Percentiles rank a stretch among this genome's conserved stretches.
phyloP scores from a whole-genome alignment of 768 basidiomycete species.

The Cubamyces lactineus region DNA sequence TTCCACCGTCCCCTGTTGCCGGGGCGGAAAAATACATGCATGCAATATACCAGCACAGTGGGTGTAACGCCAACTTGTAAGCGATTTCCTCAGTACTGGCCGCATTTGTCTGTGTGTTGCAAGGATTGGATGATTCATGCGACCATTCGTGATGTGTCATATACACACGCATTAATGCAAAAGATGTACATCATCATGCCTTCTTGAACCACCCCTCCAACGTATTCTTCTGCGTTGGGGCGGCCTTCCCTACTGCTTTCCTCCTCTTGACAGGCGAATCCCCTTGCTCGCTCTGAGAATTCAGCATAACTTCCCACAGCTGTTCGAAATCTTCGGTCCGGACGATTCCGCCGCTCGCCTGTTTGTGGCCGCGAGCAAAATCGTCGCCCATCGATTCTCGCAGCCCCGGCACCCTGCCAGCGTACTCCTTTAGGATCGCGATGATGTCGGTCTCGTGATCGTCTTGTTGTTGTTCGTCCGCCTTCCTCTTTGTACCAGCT shows the following conservation, averaged over 20 bases:
- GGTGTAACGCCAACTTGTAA: too few species aligned
- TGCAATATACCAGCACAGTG: too few species aligned
- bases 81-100: too few species aligned
- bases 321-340: conserved; percentile 30
- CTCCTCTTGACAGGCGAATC: conserved; percentile 23
- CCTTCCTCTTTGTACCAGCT: not conserved
- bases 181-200: not conserved
- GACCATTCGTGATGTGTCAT: not conserved
- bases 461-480: not conserved
- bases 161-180: not conserved
- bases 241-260: conserved; percentile 3
- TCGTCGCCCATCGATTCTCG: conserved; percentile 45
- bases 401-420: conserved; percentile 37
- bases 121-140: too few species aligned
- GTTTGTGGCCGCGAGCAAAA: conserved; percentile 49
- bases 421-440: conserved; percentile 42
- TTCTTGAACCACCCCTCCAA: conserved; percentile 31
- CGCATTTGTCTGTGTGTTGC: too few species aligned
- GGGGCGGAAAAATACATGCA: too few species aligned
- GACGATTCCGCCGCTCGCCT: conserved; percentile 55
- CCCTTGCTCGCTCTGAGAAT: conserved; percentile 6
- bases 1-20: too few species aligned
- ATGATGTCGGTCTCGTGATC: conserved; percentile 40
- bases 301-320: conserved; percentile 31
- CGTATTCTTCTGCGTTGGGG: conserved; percentile 28